A percentile compares a stretch with the other conserved stretches of the same genome.
Conservation (phyloP, 306 rosid genomes). For the Mimosa bimucronata region DNA sequence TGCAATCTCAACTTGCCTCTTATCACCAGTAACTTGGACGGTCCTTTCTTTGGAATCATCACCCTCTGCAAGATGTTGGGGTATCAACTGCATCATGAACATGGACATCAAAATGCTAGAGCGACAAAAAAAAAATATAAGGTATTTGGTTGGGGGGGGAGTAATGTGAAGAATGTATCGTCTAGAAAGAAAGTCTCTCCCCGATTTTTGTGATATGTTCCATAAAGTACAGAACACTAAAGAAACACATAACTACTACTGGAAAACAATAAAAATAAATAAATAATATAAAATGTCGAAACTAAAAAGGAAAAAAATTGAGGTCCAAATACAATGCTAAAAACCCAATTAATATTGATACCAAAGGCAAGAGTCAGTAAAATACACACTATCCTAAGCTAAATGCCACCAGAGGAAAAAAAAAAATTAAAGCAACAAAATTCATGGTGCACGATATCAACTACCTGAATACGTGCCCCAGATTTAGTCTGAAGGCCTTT, state of each 20-base stretch:
- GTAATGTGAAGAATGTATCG: background rate
- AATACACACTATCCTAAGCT: background rate
- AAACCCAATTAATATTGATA: no score
- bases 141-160: background rate
- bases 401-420: background rate
- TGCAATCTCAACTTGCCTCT: conserved; percentile 85
- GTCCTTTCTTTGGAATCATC: conserved; percentile 94
- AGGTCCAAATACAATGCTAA: no score
- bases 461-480: conserved; percentile 99
- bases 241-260: no score
- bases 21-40: conserved; percentile 88
- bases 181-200: background rate
- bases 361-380: no score
- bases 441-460: conserved; percentile 47
- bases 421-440: background rate
- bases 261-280: no score
- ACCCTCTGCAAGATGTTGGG: conserved; percentile 95
- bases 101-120: conserved; percentile 29
- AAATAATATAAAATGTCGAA: no score
- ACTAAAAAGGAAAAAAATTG: no score
- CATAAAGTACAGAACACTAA: background rate
- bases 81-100: conserved; percentile 66
- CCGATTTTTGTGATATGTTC: background rate
- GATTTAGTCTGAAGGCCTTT: conserved; percentile 89
- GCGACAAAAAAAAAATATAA: background rate